Percentiles rank a stretch among this genome's conserved stretches.
Conservation (phyloP, 2,329 filamentous ascomycete species). For the Lachnellula cervina region DNA sequence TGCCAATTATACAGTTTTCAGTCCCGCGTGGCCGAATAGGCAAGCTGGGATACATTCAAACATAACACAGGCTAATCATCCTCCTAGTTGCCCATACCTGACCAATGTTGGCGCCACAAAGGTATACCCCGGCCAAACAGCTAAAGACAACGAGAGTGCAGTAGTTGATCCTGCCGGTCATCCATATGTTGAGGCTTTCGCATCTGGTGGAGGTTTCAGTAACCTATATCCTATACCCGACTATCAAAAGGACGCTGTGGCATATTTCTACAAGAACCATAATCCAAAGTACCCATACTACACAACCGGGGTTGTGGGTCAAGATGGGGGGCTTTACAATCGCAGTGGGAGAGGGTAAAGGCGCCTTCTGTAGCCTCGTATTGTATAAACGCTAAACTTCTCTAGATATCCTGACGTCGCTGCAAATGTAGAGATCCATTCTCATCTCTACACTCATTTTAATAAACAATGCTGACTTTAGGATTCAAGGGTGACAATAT, state of each 20-base stretch:
- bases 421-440: conserved; percentile 16
- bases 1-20: conserved; percentile 35
- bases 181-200: conserved; percentile 38
- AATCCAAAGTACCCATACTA: conserved; percentile 22
- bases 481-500: neutral
- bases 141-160: conserved; percentile 21
- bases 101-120: conserved; percentile 61
- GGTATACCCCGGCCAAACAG: conserved; percentile 42
- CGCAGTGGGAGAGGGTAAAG: conserved; percentile 37
- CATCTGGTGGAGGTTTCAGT: conserved; percentile 44
- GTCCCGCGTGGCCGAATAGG: neutral
- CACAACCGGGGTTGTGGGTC: conserved; percentile 2
- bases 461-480: neutral
- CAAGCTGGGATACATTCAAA: neutral
- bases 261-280: conserved; percentile 36
- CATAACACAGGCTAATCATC: neutral
- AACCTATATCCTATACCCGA: conserved; percentile 45
- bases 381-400: neutral
- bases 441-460: neutral
- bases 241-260: conserved; percentile 44
- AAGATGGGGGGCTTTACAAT: conserved; percentile 33
- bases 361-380: neutral
- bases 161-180: conserved; percentile 18
- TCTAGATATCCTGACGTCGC: conserved; percentile 37
- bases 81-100: conserved; percentile 60